Evolutionary conservation across 139 green algal genomes (phyloP).

Genomic region (Marvania coccoides): DNA sequence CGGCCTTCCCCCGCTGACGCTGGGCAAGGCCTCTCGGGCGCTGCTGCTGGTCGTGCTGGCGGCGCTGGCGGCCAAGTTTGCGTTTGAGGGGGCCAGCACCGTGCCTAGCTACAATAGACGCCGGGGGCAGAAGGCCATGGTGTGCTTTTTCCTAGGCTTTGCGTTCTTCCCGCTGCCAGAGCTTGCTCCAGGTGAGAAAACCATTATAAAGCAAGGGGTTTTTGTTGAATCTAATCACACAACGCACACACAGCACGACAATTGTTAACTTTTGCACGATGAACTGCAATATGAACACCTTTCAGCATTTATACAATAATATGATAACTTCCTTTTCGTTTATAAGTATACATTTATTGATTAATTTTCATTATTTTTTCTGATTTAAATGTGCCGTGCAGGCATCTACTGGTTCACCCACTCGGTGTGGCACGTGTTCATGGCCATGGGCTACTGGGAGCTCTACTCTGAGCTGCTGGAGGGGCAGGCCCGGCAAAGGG

Average conservation of each 20-base stretch:
- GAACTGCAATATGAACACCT: too few species aligned
- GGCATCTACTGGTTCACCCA: not conserved
- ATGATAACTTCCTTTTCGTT: too few species aligned
- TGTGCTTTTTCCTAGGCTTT: constrained; percentile 9
- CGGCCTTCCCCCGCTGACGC: not conserved
- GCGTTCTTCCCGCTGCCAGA: constrained; percentile 11
- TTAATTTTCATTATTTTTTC: too few species aligned
- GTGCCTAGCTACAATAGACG: constrained; percentile 5
- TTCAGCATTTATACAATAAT: too few species aligned
- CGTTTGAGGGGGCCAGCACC: constrained; percentile 6
- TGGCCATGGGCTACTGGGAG: constrained; percentile 10
- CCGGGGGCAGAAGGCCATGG: not conserved
- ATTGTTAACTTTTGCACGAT: too few species aligned
- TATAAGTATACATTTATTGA: too few species aligned
- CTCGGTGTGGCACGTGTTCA: not conserved
- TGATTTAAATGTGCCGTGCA: too few species aligned
- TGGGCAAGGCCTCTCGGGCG: constrained; percentile 2
- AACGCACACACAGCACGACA: too few species aligned
- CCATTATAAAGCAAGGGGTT: too few species aligned
- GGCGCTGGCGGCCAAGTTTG: constrained; percentile 6
- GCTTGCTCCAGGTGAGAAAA: not conserved
- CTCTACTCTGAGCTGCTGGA: constrained; percentile 18
- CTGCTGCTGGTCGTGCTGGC: constrained; percentile 13
- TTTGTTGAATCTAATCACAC: too few species aligned
- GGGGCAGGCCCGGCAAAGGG: too few species aligned